A percentile compares a stretch with the other conserved stretches of the same genome.
Evolutionary conservation across 495 filamentous ascomycete genomes (phyloP).

Genomic region (Penicillium fimorum): DNA sequence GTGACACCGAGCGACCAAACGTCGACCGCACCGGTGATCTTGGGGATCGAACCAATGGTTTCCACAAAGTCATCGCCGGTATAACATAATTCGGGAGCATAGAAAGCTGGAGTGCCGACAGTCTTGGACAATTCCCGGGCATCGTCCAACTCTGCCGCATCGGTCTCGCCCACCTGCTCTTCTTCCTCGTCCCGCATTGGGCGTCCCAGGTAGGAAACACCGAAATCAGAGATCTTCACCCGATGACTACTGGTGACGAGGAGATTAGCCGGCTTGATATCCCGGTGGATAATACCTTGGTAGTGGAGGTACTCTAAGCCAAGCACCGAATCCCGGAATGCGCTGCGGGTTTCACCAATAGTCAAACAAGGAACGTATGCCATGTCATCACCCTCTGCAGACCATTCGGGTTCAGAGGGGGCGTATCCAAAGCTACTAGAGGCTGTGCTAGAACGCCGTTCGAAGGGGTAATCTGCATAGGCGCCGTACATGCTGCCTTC

Average conservation of each 20-base stretch:
- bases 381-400: constrained; percentile 68
- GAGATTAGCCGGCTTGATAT: constrained; percentile 99
- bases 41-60: constrained; percentile 41
- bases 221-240: constrained; percentile 99
- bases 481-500: constrained; percentile 76
- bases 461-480: constrained; percentile 56
- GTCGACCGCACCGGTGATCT: constrained; percentile 76
- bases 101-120: constrained; percentile 95
- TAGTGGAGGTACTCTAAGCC: constrained; percentile 96
- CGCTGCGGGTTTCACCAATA: constrained; percentile 75
- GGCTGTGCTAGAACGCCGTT: constrained; percentile 48
- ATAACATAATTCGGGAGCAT: constrained; percentile 95
- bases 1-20: constrained; percentile 97
- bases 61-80: constrained; percentile 55
- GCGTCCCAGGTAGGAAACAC: constrained; percentile 92
- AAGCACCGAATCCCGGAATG: constrained; percentile 90
- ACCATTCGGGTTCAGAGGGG: constrained; percentile 56
- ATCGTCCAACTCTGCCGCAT: constrained; percentile 81
- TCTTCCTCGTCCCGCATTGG: constrained; percentile 75
- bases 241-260: constrained; percentile 80
- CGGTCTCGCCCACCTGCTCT: constrained; percentile 77
- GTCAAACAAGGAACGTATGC: constrained; percentile 90
- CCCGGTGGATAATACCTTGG: constrained; percentile 93
- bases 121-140: constrained; percentile 95
- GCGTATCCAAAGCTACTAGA: constrained; percentile 52